Evolutionary conservation across 2,329 filamentous ascomycete species (phyloP), one percentile per base, ranked within the genome.

Genomic region (Fonsecaea monophora): DNA sequence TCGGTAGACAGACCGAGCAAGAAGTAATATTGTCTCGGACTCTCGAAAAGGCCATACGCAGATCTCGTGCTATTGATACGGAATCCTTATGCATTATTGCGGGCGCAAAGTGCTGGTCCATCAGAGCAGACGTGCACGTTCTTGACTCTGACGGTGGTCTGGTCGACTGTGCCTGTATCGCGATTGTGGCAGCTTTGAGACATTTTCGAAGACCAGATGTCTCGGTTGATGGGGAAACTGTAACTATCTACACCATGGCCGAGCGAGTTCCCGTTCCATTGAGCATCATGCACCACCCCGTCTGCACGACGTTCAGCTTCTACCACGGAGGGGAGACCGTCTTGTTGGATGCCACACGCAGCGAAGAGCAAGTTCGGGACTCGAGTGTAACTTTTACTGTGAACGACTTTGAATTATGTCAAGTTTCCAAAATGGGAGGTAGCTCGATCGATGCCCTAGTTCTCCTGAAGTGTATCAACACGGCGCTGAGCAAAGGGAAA

Each of bases 51-150:
- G 94, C 95, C 8, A 88, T 98, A 68, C 93, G 95, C 50, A 90
- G 95, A 67, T 97, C 94, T 1, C 91, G 91, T 73, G 94, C 95
- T 6, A 87, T 99, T 48, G 94, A 98, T 78, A 97, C 94, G 38
- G 95, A 99, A 80, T 97, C 94, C 3, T 86, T 99, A 53, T 99
- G 95, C 78, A 92, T 99, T 25, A 85, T 97, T 34, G 93, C 95
- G 10, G 94, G 92, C 7, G 85, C 91, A 67, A 97, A 96, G 79
- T 95, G 92, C 82, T 99, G 95, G 89, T 90, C 90, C 68, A 85
- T 99, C 69, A 89, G 94, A 65, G 94, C 92, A 21, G 94, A 98
- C 77, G 87, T 98, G 25, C 95, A 99, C 79, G 89, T 98, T 55
- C 85, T 98, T 54, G 90, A 92, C 59, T 92, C 94, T 76, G 94